Evolutionary conservation across 2,329 filamentous ascomycete genomes (phyloP).

Genomic region (Hypoxylon sp.): DNA sequence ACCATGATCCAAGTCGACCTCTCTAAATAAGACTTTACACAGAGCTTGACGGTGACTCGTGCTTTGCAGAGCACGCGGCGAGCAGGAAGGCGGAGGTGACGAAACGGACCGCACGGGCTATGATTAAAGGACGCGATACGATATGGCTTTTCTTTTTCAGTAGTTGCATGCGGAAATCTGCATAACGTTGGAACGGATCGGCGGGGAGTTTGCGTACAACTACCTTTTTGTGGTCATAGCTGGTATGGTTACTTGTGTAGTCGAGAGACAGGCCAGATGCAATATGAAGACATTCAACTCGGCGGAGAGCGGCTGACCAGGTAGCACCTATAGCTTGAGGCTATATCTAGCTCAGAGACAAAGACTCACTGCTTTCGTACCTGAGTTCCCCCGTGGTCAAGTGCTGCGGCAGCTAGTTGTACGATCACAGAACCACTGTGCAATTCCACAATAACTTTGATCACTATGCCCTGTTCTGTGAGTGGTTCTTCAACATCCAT

Average conservation of each 20-base stretch:
- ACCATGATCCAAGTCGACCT: not conserved
- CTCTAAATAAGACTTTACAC: not conserved
- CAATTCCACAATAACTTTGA: too few relatives aligned
- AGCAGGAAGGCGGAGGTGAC: conserved; percentile 12
- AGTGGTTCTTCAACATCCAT: too few relatives aligned
- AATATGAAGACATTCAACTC: conserved; percentile 25
- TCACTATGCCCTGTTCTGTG: too few relatives aligned
- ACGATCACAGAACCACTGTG: too few relatives aligned
- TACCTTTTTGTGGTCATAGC: conserved; percentile 7
- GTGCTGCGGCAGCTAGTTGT: too few relatives aligned
- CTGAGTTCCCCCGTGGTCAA: not conserved
- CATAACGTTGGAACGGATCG: conserved; percentile 28
- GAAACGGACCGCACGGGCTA: conserved; percentile 27
- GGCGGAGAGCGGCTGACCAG: not conserved
- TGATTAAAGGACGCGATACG: conserved; percentile 29
- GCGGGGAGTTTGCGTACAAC: conserved; percentile 30
- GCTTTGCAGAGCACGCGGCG: not conserved
- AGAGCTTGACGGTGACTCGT: conserved; percentile 1
- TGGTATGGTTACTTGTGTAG: conserved; percentile 18
- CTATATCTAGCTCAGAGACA: not conserved
- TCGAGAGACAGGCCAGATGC: conserved; percentile 13
- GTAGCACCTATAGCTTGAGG: not conserved
- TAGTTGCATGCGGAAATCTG: conserved; percentile 19
- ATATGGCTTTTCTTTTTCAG: conserved; percentile 25
- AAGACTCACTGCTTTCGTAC: too few relatives aligned